Evolutionary conservation across 2,329 filamentous ascomycete genomes (phyloP).

Genomic region (Metarhizium rileyi): DNA sequence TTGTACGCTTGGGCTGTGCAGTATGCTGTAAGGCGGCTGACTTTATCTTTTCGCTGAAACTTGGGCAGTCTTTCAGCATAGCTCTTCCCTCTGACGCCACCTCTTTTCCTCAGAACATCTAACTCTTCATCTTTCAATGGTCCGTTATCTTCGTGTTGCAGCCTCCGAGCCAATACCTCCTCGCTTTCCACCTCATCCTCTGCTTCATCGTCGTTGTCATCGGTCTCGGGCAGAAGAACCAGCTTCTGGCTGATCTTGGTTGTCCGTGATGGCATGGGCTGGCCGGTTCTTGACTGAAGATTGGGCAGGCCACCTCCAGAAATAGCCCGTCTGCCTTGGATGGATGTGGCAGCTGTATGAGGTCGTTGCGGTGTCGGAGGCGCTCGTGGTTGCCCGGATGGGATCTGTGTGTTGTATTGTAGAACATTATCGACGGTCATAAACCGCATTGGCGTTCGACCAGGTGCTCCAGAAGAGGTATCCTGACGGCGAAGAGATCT

Average conservation of each 20-base stretch:
- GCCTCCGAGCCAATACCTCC: conserved; percentile 22
- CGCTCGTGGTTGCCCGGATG: conserved; percentile 79
- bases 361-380: conserved; percentile 43
- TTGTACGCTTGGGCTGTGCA: conserved; percentile 93
- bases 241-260: conserved; percentile 95
- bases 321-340: conserved; percentile 16
- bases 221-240: conserved; percentile 82
- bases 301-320: conserved; percentile 30
- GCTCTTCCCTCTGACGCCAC: conserved; percentile 64
- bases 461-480: conserved; percentile 18
- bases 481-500: conserved; percentile 24
- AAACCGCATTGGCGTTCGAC: conserved; percentile 52
- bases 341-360: conserved; percentile 10
- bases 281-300: conserved; percentile 35
- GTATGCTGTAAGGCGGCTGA: conserved; percentile 87
- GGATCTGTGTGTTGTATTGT: conserved; percentile 88
- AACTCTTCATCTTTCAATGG: conserved; percentile 61
- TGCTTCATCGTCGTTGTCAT: conserved; percentile 43
- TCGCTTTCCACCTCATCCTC: conserved; percentile 49
- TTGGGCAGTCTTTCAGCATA: conserved; percentile 93
- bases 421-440: conserved; percentile 92
- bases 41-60: conserved; percentile 72
- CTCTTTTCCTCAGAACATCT: conserved; percentile 52
- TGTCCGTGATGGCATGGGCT: conserved; percentile 68
- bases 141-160: conserved; percentile 49